Conservation (phyloP, 1,284 basidiomycete species). For the Veloboletus limbatus region DNA sequence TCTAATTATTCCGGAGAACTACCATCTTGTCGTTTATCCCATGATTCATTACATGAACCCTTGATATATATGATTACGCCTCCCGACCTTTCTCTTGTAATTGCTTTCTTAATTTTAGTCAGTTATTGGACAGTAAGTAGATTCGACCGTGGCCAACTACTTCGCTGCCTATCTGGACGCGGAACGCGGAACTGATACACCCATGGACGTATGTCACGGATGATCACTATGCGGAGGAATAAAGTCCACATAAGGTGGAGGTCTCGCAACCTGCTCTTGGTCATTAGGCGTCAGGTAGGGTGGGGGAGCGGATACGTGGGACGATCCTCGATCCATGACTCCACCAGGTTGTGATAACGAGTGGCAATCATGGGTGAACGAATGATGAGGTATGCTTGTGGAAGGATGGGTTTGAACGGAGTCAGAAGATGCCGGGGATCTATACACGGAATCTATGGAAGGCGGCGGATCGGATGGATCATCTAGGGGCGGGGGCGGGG, state of each 20-base stretch:
- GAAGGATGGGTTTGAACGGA: constrained; percentile 42
- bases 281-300: constrained; percentile 40
- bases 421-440: constrained; percentile 49
- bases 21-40: constrained; percentile 23
- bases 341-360: constrained; percentile 29
- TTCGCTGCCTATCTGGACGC: background rate
- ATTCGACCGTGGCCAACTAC: background rate
- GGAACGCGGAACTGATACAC: too few relatives aligned
- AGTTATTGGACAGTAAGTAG: constrained; percentile 13
- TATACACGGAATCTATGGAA: constrained; percentile 75
- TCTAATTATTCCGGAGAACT: constrained; percentile 18
- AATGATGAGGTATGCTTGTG: constrained; percentile 33
- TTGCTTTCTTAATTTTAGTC: constrained; percentile 29
- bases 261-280: constrained; percentile 37
- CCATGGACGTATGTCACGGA: constrained; percentile 9
- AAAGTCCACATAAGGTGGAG: constrained; percentile 45
- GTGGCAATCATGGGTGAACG: constrained; percentile 31
- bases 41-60: constrained; percentile 20
- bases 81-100: constrained; percentile 24
- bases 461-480: constrained; percentile 83
- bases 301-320: constrained; percentile 52
- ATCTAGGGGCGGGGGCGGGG: constrained; percentile 77
- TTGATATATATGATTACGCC: constrained; percentile 27
- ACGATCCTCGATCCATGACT: constrained; percentile 33
- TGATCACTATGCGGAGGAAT: constrained; percentile 21